phyloP scores from a whole-genome alignment of 306 rosid genomes.

The Ochetophila trinervis region DNA sequence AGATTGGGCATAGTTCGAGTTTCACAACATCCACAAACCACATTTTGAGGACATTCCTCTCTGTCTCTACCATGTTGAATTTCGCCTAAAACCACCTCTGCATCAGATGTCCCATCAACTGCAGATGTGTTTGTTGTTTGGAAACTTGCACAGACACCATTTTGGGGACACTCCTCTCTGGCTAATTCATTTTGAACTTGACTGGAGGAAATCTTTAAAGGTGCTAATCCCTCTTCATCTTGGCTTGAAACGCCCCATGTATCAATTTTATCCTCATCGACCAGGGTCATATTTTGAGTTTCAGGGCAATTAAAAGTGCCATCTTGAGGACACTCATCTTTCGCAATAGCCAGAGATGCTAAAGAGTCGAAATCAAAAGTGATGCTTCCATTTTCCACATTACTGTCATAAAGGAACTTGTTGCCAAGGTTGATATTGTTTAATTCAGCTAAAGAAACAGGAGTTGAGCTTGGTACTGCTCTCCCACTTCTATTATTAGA shows the following conservation, averaged over 20 bases:
- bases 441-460: constrained; percentile 24
- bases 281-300: constrained; percentile 14
- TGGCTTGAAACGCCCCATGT: constrained; percentile 22
- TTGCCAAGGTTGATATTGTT: background rate
- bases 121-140: background rate
- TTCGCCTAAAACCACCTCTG: constrained; percentile 7
- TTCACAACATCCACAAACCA: constrained; percentile 19
- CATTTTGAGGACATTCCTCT: constrained; percentile 33
- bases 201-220: constrained; percentile 20
- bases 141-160: background rate
- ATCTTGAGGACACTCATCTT: constrained; percentile 31
- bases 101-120: constrained; percentile 19
- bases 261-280: constrained; percentile 20
- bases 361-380: constrained; percentile 30
- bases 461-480: constrained; percentile 12
- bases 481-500: constrained; percentile 21
- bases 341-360: constrained; percentile 29
- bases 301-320: constrained; percentile 23
- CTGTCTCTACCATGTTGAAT: constrained; percentile 13
- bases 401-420: constrained; percentile 26
- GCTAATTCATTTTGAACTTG: constrained; percentile 13
- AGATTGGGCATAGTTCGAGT: constrained; percentile 16
- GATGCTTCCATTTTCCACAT: constrained; percentile 34
- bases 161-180: constrained; percentile 31
- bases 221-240: constrained; percentile 18